Evolutionary conservation across 768 basidiomycete genomes (phyloP).

Genomic region (Lanmaoa rubissima): DNA sequence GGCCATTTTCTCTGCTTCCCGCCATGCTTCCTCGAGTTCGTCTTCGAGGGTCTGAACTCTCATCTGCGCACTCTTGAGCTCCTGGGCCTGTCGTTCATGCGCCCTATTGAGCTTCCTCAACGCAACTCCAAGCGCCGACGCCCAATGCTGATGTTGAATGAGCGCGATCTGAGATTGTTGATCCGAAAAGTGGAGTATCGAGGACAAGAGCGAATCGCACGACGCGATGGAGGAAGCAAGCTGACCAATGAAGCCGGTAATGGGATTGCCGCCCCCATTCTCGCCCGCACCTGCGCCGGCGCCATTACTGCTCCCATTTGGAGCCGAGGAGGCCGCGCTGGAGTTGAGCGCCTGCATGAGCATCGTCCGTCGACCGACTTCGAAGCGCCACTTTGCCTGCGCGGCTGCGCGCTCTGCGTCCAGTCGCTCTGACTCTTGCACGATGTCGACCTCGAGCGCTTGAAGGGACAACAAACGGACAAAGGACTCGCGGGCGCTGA

Average conservation of each 20-base stretch:
- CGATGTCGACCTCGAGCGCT: constrained; percentile 56
- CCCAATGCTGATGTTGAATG: constrained; percentile 63
- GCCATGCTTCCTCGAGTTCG: constrained; percentile 80
- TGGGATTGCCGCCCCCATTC: constrained; percentile 35
- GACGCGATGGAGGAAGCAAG: constrained; percentile 56
- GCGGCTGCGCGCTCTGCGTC: constrained; percentile 48
- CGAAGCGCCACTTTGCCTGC: constrained; percentile 68
- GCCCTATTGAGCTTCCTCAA: constrained; percentile 77
- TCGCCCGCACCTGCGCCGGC: constrained; percentile 1
- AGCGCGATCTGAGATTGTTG: constrained; percentile 63
- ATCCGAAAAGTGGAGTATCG: constrained; percentile 56
- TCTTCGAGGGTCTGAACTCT: constrained; percentile 58
- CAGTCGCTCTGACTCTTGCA: constrained; percentile 58
- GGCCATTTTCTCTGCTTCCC: constrained; percentile 70
- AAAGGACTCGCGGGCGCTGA: constrained; percentile 65
- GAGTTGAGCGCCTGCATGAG: constrained; percentile 68
- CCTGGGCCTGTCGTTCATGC: constrained; percentile 61
- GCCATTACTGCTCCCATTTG: neutral
- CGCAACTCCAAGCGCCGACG: constrained; percentile 76
- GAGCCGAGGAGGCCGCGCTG: constrained; percentile 34
- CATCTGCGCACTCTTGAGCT: constrained; percentile 48
- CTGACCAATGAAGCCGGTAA: constrained; percentile 50
- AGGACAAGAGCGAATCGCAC: constrained; percentile 56
- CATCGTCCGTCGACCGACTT: constrained; percentile 65
- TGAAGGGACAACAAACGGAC: constrained; percentile 67